phyloP scores from a whole-genome alignment of 176 grass and related monocot species.

The Neostapfia colusana region DNA sequence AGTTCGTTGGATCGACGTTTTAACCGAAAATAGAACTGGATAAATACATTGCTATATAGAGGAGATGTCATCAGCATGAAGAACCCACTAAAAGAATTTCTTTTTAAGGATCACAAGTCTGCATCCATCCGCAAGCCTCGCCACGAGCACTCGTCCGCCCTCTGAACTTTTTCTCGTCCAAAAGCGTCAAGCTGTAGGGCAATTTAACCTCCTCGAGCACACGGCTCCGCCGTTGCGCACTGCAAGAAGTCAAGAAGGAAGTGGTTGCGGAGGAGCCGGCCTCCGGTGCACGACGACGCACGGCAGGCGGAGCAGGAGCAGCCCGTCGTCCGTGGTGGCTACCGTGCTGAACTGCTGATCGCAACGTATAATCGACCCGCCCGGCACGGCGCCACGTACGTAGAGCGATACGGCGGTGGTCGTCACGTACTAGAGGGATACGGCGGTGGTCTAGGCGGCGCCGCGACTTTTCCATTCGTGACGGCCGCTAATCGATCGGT shows the following conservation, averaged over 20 bases:
- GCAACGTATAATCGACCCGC: constrained; percentile 9
- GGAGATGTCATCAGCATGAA: too few species aligned
- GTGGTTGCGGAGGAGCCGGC: background rate
- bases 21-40: too few species aligned
- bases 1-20: too few species aligned
- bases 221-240: background rate
- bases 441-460: background rate
- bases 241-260: too few species aligned
- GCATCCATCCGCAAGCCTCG: too few species aligned
- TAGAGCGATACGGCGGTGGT: background rate
- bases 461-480: background rate
- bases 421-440: background rate
- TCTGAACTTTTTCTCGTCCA: too few species aligned
- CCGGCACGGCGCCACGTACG: constrained; percentile 14
- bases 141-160: too few species aligned
- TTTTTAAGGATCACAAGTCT: too few species aligned
- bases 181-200: background rate
- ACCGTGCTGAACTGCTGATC: background rate
- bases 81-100: too few species aligned
- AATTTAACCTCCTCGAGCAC: background rate
- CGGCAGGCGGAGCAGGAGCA: background rate
- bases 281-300: background rate
- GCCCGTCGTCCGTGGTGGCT: background rate
- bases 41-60: too few species aligned
- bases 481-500: background rate